Percentiles rank a stretch among this genome's conserved stretches.
phyloP scores from a whole-genome alignment of 352 stramenopile species.

The Phytopythium delawarense region DNA sequence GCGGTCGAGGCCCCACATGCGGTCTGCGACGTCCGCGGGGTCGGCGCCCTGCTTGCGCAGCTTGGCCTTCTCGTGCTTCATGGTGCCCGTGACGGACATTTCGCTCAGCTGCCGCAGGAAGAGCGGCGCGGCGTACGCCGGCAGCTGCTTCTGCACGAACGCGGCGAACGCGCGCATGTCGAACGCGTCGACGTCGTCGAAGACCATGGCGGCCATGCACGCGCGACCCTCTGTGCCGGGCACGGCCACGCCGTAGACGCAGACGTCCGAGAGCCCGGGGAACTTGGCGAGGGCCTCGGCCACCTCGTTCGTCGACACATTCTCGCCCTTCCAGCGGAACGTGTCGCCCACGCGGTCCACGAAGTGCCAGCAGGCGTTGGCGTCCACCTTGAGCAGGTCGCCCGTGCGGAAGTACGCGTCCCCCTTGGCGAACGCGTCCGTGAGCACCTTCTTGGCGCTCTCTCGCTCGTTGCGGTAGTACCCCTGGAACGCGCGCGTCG shows the following conservation, averaged over 20 bases:
- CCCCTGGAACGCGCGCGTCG: conserved; percentile 72
- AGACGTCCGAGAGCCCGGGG: conserved; percentile 70
- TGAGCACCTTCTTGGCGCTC: conserved; percentile 84
- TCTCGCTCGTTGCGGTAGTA: conserved; percentile 83
- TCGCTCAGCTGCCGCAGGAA: conserved; percentile 76
- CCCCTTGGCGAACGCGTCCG: conserved; percentile 71
- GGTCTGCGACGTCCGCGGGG: conserved; percentile 46
- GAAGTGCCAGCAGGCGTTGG: conserved; percentile 80
- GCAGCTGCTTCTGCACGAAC: conserved; percentile 43
- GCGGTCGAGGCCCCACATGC: conserved; percentile 59
- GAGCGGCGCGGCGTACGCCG: conserved; percentile 75
- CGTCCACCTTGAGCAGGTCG: conserved; percentile 86
- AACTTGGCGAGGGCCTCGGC: conserved; percentile 74
- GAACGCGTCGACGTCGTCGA: conserved; percentile 53
- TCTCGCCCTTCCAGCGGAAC: conserved; percentile 94
- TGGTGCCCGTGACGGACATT: conserved; percentile 85
- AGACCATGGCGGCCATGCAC: conserved; percentile 83
- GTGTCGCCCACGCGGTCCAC: conserved; percentile 91
- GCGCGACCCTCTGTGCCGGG: conserved; percentile 75
- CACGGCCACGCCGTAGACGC: conserved; percentile 71
- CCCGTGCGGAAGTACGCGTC: conserved; percentile 91
- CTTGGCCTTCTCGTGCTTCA: conserved; percentile 92
- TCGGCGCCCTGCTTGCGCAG: conserved; percentile 80
- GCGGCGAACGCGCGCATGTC: conserved; percentile 51
- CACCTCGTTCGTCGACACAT: conserved; percentile 90